Percentiles rank a stretch among this genome's conserved stretches.
These are phyloP conservation scores for Kappamyces sp. DNA, from an alignment of 192 early-diverging fungal genomes.

Conservation along the genomic window DNA sequence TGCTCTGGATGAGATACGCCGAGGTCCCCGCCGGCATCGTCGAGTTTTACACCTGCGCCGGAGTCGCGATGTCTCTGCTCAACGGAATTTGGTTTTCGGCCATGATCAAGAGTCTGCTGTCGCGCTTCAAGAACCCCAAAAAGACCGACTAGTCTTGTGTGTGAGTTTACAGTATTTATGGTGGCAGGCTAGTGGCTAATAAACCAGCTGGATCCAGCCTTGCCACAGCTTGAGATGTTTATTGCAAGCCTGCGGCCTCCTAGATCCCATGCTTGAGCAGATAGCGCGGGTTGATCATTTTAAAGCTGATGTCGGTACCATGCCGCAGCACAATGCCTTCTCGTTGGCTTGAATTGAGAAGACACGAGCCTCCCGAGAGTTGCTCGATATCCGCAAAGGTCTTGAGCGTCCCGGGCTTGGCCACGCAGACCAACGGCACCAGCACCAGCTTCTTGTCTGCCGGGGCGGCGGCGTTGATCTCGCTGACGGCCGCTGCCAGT, in stretches of 20 bases:
- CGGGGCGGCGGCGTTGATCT: constrained; percentile 1
- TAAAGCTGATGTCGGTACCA: background rate
- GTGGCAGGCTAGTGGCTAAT: too few species aligned
- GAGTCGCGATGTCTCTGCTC: constrained; percentile 55
- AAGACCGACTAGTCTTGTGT: background rate
- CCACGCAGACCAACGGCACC: background rate
- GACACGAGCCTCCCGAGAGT: constrained; percentile 5
- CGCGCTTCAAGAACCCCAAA: constrained; percentile 18
- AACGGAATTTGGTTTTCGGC: constrained; percentile 54
- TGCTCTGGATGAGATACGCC: too few species aligned
- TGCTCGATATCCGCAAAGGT: background rate
- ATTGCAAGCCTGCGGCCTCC: too few species aligned
- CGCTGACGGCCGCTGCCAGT: background rate
- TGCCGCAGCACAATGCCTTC: constrained; percentile 11
- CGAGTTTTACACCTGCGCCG: constrained; percentile 48
- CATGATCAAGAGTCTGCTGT: constrained; percentile 32
- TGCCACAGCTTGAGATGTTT: too few species aligned
- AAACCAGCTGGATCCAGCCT: too few species aligned
- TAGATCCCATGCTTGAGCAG: constrained; percentile 10
- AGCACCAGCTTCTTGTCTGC: background rate
- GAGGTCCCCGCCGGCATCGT: constrained; percentile 22
- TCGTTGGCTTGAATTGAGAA: background rate
- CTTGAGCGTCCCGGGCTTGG: background rate
- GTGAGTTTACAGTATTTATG: too few species aligned
- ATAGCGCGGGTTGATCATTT: constrained; percentile 8